Percentiles rank a stretch among this genome's conserved stretches.
These are phyloP conservation scores for Dacryopinax spathularia DNA, from an alignment of 768 basidiomycete species.

Conservation along the genomic window DNA sequence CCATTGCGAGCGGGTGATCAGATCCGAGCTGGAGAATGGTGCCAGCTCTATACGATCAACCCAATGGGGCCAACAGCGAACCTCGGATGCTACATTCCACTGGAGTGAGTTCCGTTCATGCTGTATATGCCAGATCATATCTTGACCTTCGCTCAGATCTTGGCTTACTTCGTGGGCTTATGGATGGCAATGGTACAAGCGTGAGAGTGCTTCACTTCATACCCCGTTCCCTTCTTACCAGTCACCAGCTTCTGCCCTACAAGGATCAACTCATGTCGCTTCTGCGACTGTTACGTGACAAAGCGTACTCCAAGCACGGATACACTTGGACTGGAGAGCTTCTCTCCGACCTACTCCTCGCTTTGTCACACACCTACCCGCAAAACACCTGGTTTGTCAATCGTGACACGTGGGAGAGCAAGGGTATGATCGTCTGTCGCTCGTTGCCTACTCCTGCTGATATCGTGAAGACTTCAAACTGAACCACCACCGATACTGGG, in stretches of 20 bases:
- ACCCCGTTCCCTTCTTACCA: conserved; percentile 3
- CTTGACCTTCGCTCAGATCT: conserved; percentile 36
- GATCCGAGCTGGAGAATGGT: conserved; percentile 33
- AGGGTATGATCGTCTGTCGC: conserved; percentile 33
- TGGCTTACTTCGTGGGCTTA: conserved; percentile 62
- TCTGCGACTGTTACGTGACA: conserved; percentile 48
- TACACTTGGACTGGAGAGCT: conserved; percentile 72
- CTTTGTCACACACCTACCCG: conserved; percentile 68
- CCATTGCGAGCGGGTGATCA: conserved; percentile 22
- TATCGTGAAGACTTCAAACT: conserved; percentile 42
- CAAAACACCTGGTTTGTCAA: conserved; percentile 72
- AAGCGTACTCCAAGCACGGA: conserved; percentile 64
- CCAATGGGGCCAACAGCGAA: conserved; percentile 14
- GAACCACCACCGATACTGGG: conserved; percentile 66
- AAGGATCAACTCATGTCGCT: conserved; percentile 46
- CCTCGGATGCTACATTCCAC: conserved; percentile 74
- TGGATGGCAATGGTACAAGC: conserved; percentile 19
- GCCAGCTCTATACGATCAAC: conserved; percentile 30
- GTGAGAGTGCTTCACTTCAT: neutral
- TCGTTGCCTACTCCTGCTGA: neutral
- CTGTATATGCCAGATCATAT: neutral
- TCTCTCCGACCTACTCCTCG: conserved; percentile 53
- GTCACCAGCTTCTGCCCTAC: conserved; percentile 46
- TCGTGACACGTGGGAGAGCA: conserved; percentile 55
- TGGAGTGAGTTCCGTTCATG: conserved; percentile 47